These are phyloP conservation scores for Tarenaya hassleriana DNA, from an alignment of 345 rosid genomes.

Conservation along the genomic window DNA sequence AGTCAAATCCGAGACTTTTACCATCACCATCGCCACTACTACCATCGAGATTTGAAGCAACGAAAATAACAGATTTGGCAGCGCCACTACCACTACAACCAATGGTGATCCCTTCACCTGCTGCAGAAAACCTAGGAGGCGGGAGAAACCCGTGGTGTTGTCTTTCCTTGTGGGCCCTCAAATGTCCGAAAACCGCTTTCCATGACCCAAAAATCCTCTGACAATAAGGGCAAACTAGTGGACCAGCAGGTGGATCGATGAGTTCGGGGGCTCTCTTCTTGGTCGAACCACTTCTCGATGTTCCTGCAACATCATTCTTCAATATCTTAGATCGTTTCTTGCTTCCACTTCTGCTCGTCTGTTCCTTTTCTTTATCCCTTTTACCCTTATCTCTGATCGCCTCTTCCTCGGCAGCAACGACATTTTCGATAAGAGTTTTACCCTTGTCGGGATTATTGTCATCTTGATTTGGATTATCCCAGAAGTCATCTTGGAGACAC, in stretches of 20 bases:
- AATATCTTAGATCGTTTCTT: not conserved
- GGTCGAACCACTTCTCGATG: not conserved
- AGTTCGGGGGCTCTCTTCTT: constrained; percentile 8
- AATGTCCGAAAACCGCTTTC: constrained; percentile 37
- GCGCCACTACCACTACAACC: constrained; percentile 1
- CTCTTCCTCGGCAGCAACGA: not conserved
- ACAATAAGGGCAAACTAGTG: constrained; percentile 28
- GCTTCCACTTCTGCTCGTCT: not conserved
- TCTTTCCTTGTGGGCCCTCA: constrained; percentile 26
- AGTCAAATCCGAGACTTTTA: constrained; percentile 1
- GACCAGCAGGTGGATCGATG: constrained; percentile 13
- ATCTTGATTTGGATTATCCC: not conserved
- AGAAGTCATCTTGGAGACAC: not conserved
- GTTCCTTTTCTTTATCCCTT: not conserved
- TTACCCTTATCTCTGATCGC: not conserved
- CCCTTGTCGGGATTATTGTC: not conserved
- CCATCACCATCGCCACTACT: not conserved
- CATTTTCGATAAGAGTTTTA: constrained; percentile 11
- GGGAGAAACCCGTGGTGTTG: constrained; percentile 18
- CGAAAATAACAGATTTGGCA: constrained; percentile 1
- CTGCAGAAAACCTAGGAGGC: constrained; percentile 28
- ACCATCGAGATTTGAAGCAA: not conserved
- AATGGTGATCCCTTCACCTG: not conserved
- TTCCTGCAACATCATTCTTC: not conserved
- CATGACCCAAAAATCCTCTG: constrained; percentile 18